Conservation (phyloP, 768 basidiomycete species). For the Lactarius psammicola region DNA sequence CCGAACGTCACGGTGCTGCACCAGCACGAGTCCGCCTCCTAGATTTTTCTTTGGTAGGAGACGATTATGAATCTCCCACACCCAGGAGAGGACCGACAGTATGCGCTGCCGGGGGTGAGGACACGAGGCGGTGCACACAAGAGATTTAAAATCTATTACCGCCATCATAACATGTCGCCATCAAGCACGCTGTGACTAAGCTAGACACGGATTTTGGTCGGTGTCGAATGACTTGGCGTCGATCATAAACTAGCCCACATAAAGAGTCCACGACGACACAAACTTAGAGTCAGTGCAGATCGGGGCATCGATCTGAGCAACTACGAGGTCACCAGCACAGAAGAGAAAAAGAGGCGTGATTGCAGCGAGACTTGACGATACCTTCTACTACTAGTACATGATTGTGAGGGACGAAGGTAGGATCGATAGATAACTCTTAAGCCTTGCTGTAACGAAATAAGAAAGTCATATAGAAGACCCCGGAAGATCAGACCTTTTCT, state of each 20-base stretch:
- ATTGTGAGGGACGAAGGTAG: not conserved
- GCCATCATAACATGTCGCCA: not conserved
- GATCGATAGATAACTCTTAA: not conserved
- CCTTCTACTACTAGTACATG: not conserved
- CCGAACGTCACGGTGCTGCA: not conserved
- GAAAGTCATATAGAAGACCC: not conserved
- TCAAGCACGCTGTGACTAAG: not conserved
- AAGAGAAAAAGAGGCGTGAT: not conserved
- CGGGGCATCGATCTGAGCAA: not conserved
- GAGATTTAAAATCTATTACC: not conserved
- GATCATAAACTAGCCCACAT: not conserved
- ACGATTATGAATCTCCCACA: too few relatives aligned
- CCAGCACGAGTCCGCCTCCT: not conserved
- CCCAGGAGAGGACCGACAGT: too few relatives aligned
- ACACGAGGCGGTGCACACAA: not conserved
- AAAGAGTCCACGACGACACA: too few relatives aligned
- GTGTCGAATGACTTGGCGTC: not conserved
- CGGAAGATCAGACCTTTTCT: too few relatives aligned
- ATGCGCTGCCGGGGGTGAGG: not conserved
- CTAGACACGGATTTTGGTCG: not conserved
- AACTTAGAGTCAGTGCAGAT: too few relatives aligned
- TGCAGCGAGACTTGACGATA: not conserved
- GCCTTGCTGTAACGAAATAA: not conserved
- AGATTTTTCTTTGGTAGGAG: not conserved
- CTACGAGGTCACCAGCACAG: not conserved